Evolutionary conservation across 2,329 filamentous ascomycete species (phyloP), one percentile per base, ranked within the genome.

Genomic region (Calonectria hongkongensis): DNA sequence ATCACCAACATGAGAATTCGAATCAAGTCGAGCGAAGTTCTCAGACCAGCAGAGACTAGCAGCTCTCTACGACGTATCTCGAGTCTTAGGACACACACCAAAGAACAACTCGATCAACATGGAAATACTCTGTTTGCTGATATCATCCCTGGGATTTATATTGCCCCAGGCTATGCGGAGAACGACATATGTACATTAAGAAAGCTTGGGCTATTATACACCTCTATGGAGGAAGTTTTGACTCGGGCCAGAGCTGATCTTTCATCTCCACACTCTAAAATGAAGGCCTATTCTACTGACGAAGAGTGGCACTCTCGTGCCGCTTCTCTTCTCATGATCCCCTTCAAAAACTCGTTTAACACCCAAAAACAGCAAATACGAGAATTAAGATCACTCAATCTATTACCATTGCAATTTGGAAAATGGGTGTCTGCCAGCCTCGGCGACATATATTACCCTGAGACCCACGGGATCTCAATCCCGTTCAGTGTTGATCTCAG

Each of bases 1-100:
- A 71, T 79, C 9, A 36, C 79, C 5, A 73, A 71, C 4, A 81
- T 86, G 16, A 65, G 73, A 18, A 10, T 67, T 1, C 33, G 56
- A 2, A 48, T 84, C 10, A 10, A 66, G 12, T 8, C 47, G 1
- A 51, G 68, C 33, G 50, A 50, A 43, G 21, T 78, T 0, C 71
- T 79, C 13, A 74, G 71, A 0, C 70, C 74, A 0, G 70, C 75
- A 1, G 21, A 62, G 48, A 0, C 45, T 67, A 4, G 67, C 21
- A 21, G 70, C 0, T 18, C 30, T 2, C 47, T 79, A 4, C 33
- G 68, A 2, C 68, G 66, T 7, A 75, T 79, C 0, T 33, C 62
- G 7, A 27, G 27, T 8, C 28, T 79, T 18, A 5, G 72, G 70
- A 68, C 27, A 72, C 2, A 47, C 13, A n/a, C 36, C 12, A 5